Conservation (phyloP, 2,329 filamentous ascomycete genomes). For the Nakataea oryzae region DNA sequence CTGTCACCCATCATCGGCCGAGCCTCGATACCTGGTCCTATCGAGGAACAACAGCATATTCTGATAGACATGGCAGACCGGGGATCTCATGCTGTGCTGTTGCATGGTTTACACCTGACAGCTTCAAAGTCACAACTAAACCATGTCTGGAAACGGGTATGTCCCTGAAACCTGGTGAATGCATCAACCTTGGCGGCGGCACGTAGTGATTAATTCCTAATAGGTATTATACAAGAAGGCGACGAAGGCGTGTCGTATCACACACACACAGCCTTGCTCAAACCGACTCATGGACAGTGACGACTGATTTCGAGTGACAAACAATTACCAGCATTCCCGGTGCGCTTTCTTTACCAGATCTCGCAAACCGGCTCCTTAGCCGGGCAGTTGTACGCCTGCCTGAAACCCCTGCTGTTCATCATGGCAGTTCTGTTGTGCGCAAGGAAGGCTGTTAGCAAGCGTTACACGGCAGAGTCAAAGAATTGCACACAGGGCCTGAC, state of each 20-base stretch:
- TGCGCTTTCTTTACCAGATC: constrained; percentile 41
- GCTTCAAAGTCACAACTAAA: background rate
- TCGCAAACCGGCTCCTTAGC: constrained; percentile 55
- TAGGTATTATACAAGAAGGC: background rate
- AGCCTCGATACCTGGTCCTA: background rate
- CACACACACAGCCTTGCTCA: background rate
- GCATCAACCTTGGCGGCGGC: background rate
- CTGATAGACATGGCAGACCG: background rate
- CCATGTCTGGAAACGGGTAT: background rate
- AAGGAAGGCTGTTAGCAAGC: background rate
- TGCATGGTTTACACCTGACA: background rate
- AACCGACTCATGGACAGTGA: background rate
- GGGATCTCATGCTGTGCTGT: background rate
- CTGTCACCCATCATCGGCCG: background rate
- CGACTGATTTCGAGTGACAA: background rate
- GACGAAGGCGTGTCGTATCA: background rate
- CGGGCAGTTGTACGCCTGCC: constrained; percentile 56
- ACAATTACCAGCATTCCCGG: background rate
- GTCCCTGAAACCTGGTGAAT: background rate
- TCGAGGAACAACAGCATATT: background rate
- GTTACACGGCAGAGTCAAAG: background rate
- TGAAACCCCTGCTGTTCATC: constrained; percentile 56
- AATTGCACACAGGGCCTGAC: background rate
- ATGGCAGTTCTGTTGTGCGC: constrained; percentile 29
- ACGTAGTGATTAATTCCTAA: background rate